Evolutionary conservation across 371 early-diverging fungal genomes (phyloP).

Genomic region (Chytridium lagenaria): DNA sequence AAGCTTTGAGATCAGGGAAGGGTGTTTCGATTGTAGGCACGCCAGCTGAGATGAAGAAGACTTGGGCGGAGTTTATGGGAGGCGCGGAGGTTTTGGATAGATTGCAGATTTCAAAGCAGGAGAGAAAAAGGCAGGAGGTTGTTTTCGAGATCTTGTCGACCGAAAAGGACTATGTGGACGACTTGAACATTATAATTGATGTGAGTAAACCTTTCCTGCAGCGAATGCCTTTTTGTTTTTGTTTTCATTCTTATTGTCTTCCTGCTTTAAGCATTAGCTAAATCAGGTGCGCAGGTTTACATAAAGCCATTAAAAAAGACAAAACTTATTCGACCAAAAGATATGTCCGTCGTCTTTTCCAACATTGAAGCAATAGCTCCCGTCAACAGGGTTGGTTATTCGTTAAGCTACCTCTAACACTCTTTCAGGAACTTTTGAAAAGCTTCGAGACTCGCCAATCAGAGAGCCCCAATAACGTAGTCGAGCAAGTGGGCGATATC

Average conservation of each 20-base stretch:
- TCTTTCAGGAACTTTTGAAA: conserved; percentile 41
- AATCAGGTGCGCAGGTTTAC: conserved; percentile 51
- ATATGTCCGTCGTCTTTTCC: conserved; percentile 61
- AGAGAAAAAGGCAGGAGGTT: conserved; percentile 67
- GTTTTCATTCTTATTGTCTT: background rate
- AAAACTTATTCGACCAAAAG: conserved; percentile 55
- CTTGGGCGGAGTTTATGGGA: conserved; percentile 54
- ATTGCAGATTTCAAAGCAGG: conserved; percentile 43
- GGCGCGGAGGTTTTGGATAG: conserved; percentile 45
- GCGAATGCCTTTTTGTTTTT: background rate
- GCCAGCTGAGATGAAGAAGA: conserved; percentile 37
- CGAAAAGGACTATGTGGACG: conserved; percentile 66
- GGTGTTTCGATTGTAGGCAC: conserved; percentile 38
- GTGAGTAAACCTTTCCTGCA: too few relatives aligned
- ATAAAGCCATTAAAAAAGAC: conserved; percentile 52
- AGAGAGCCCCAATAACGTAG: conserved; percentile 30
- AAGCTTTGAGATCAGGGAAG: background rate
- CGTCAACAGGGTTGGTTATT: conserved; percentile 50
- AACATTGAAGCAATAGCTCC: conserved; percentile 59
- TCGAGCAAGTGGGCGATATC: conserved; percentile 54
- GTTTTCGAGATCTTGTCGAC: conserved; percentile 70
- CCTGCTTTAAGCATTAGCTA: background rate
- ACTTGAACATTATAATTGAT: conserved; percentile 63
- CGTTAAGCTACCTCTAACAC: background rate
- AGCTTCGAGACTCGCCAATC: conserved; percentile 42